A percentile compares a stretch with the other conserved stretches of the same genome.
Conservation (phyloP, 2,329 filamentous ascomycete species). For the Verticillium nubilum region DNA sequence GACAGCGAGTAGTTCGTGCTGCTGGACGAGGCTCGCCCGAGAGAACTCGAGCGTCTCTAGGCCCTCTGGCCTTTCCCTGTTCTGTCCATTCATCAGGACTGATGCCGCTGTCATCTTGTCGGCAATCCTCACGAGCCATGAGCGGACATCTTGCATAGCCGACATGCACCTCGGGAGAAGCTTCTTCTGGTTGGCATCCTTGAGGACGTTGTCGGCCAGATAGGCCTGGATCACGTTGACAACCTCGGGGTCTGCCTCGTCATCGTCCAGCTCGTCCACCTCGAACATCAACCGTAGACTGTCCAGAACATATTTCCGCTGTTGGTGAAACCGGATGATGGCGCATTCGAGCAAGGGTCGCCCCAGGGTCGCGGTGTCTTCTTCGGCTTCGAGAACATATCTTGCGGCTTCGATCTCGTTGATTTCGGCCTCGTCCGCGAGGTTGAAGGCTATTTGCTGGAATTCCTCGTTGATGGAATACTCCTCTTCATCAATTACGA, state of each 20-base stretch:
- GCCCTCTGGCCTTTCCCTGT: constrained; percentile 50
- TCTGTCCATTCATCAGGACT: constrained; percentile 62
- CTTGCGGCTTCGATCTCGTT: constrained; percentile 82
- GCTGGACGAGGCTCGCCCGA: constrained; percentile 71
- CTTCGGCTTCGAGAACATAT: constrained; percentile 68
- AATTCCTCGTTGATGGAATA: constrained; percentile 85
- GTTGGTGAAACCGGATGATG: constrained; percentile 83
- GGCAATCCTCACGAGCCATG: constrained; percentile 67
- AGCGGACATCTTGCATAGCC: constrained; percentile 70
- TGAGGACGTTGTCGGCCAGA: constrained; percentile 51
- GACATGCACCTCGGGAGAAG: constrained; percentile 68
- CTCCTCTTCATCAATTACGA: constrained; percentile 65
- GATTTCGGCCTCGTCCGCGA: constrained; percentile 84
- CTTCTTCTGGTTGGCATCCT: constrained; percentile 45
- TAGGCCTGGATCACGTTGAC: constrained; percentile 46
- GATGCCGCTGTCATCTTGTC: constrained; percentile 73
- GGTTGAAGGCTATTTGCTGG: constrained; percentile 70
- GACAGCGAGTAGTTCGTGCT: constrained; percentile 84
- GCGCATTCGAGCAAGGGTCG: constrained; percentile 71
- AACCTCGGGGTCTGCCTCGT: constrained; percentile 42
- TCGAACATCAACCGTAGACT: constrained; percentile 76
- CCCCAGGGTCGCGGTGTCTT: constrained; percentile 63
- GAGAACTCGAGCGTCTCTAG: constrained; percentile 78
- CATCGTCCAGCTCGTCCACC: constrained; percentile 57
- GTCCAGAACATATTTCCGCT: constrained; percentile 76